Conservation (phyloP, 2,329 filamentous ascomycete genomes). For the Trichocomaceae sp. region DNA sequence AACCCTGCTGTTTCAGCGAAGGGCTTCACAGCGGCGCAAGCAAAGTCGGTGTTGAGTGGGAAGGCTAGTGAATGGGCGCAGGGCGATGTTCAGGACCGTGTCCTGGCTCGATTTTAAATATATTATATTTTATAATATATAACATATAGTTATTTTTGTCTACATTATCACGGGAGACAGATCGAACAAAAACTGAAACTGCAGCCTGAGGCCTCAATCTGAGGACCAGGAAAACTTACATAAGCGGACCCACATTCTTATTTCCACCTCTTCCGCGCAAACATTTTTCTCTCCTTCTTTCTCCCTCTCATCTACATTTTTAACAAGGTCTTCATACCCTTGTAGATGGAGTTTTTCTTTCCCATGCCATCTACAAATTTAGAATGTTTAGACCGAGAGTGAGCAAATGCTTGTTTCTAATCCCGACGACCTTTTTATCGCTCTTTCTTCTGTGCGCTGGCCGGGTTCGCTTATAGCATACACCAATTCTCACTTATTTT, state of each 20-base stretch:
- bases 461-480: conserved; percentile 43
- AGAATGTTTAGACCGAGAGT: conserved; percentile 36
- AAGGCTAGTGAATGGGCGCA: conserved; percentile 67
- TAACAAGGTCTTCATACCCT: conserved; percentile 41
- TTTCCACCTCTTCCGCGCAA: background rate
- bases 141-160: no score
- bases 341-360: conserved; percentile 28
- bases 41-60: conserved; percentile 62
- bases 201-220: conserved; percentile 10
- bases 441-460: conserved; percentile 23
- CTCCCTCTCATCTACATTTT: conserved; percentile 22
- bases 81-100: conserved; percentile 66
- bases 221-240: background rate
- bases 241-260: background rate
- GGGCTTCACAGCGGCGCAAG: conserved; percentile 76
- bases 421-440: conserved; percentile 31
- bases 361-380: conserved; percentile 38
- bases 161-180: no score
- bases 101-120: conserved; percentile 59
- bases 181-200: background rate
- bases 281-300: conserved; percentile 17
- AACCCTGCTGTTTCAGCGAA: conserved; percentile 87
- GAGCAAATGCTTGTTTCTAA: conserved; percentile 38
- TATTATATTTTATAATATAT: no score
- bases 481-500: conserved; percentile 16